These are phyloP conservation scores for Dalechampia spathulata DNA, from an alignment of 441 rosid species.

Conservation along the genomic window DNA sequence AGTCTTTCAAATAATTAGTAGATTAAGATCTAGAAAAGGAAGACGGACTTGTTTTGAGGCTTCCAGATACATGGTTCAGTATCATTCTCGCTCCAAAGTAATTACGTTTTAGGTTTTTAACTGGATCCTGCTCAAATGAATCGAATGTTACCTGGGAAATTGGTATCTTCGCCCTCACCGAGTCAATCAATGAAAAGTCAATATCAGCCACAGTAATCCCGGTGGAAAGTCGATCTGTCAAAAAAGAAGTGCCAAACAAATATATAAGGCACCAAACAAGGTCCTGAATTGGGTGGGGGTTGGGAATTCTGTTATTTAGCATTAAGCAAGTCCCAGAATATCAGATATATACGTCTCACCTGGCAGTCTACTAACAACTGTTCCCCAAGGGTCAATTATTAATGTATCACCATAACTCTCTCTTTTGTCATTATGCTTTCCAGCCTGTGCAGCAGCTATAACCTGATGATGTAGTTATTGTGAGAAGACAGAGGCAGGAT, in stretches of 20 bases:
- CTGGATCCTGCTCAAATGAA: not conserved
- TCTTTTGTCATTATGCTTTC: slow-evolving; percentile 76
- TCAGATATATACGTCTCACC: too few species aligned
- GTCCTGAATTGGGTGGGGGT: too few species aligned
- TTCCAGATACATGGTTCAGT: too few species aligned
- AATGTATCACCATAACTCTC: slow-evolving; percentile 85
- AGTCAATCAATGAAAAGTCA: slow-evolving; percentile 65
- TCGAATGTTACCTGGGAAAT: slow-evolving; percentile 52
- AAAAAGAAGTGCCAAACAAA: not conserved
- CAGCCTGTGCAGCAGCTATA: slow-evolving; percentile 92
- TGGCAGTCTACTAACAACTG: slow-evolving; percentile 67
- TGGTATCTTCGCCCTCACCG: slow-evolving; percentile 81
- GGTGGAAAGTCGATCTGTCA: slow-evolving; percentile 64
- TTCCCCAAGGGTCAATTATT: slow-evolving; percentile 96
- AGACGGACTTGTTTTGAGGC: too few species aligned
- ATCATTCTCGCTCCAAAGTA: too few species aligned
- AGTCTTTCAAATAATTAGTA: too few species aligned
- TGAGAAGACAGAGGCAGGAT: slow-evolving; percentile 3
- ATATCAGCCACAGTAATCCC: slow-evolving; percentile 84
- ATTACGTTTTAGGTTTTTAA: not conserved
- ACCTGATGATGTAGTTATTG: slow-evolving; percentile 40
- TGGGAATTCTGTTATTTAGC: too few species aligned
- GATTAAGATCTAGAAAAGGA: too few species aligned
- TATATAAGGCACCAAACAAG: too few species aligned
- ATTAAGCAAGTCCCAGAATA: too few species aligned